A percentile compares a stretch with the other conserved stretches of the same genome.
Evolutionary conservation across 2,329 filamentous ascomycete genomes (phyloP).

Genomic region (Exophiala calicioides): DNA sequence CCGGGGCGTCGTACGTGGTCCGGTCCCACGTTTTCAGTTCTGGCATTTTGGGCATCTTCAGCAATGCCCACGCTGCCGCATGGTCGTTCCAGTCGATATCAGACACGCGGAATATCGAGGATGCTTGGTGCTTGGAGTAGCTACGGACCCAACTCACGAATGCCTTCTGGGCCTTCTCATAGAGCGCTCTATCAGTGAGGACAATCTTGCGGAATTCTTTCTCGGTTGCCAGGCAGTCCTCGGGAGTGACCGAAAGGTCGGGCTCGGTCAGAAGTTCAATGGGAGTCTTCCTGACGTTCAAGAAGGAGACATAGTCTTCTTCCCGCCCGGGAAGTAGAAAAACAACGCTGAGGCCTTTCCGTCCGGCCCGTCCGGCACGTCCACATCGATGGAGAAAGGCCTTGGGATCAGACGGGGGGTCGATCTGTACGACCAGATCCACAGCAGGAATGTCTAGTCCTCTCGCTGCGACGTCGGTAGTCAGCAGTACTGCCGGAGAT

Average conservation of each 20-base stretch:
- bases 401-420: slow-evolving; percentile 84
- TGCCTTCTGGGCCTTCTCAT: slow-evolving; percentile 85
- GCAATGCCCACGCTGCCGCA: slow-evolving; percentile 79
- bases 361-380: slow-evolving; percentile 63
- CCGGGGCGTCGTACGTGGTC: slow-evolving; percentile 63
- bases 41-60: slow-evolving; percentile 90
- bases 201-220: slow-evolving; percentile 61
- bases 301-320: slow-evolving; percentile 85
- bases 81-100: slow-evolving; percentile 85
- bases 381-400: slow-evolving; percentile 70
- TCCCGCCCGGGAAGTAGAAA: slow-evolving; percentile 83
- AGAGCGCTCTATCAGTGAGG: slow-evolving; percentile 63
- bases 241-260: slow-evolving; percentile 57
- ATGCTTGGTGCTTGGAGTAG: slow-evolving; percentile 87
- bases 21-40: slow-evolving; percentile 75
- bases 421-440: slow-evolving; percentile 86
- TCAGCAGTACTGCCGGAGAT: slow-evolving; percentile 77
- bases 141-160: slow-evolving; percentile 93
- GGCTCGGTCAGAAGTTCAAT: slow-evolving; percentile 65
- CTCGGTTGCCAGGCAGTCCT: slow-evolving; percentile 61
- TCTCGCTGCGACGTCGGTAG: slow-evolving; percentile 87
- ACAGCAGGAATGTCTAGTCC: slow-evolving; percentile 91
- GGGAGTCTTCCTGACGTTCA: slow-evolving; percentile 84
- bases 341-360: slow-evolving; percentile 78
- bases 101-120: slow-evolving; percentile 80